phyloP scores from a whole-genome alignment of 345 rosid genomes.

The Clausena lansium region DNA sequence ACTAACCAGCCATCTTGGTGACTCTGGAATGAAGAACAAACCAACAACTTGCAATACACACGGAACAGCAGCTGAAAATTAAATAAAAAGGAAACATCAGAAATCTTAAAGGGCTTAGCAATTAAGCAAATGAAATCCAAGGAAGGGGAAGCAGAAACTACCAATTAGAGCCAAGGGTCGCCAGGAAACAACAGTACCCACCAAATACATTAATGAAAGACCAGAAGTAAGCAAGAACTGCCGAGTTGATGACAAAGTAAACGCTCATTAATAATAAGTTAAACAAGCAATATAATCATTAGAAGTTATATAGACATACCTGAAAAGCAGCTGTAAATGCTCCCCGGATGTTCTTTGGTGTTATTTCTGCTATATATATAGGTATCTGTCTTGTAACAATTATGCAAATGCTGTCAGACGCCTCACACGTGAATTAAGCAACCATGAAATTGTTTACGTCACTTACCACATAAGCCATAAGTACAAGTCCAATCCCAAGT shows the following conservation, averaged over 20 bases:
- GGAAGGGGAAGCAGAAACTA: neutral
- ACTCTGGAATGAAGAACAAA: conserved; percentile 38
- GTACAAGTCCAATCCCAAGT: conserved; percentile 33
- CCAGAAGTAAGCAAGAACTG: conserved; percentile 19
- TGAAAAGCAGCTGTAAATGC: conserved; percentile 13
- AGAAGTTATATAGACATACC: neutral
- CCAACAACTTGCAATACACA: conserved; percentile 32
- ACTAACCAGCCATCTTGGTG: conserved; percentile 60
- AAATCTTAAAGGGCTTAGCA: neutral
- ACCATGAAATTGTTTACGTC: neutral
- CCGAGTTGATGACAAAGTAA: neutral
- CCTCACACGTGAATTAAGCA: neutral
- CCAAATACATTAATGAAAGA: conserved; percentile 1
- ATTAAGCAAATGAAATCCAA: neutral
- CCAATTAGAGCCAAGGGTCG: conserved; percentile 22
- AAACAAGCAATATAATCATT: neutral
- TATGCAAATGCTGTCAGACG: neutral
- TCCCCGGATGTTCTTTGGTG: conserved; percentile 11
- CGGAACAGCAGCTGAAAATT: conserved; percentile 34
- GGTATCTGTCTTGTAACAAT: conserved; percentile 16
- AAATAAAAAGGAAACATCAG: neutral
- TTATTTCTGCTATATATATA: conserved; percentile 20
- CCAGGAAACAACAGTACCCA: conserved; percentile 31
- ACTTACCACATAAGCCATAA: conserved; percentile 36
- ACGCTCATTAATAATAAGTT: neutral